Conservation (phyloP, 2,329 filamentous ascomycete genomes). For the Fusarium continuum region DNA sequence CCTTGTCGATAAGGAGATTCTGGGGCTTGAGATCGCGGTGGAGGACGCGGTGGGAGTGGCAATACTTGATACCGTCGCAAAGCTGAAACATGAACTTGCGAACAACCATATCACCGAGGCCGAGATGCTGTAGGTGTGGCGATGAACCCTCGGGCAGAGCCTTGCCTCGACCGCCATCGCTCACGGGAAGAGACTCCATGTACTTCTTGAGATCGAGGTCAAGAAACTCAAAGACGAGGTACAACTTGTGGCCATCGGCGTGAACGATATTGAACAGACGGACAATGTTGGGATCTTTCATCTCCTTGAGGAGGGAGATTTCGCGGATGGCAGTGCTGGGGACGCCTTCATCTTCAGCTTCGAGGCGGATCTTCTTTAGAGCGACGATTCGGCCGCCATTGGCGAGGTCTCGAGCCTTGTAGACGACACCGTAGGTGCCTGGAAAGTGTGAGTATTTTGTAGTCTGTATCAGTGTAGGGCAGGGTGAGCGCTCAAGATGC, state of each 20-base stretch:
- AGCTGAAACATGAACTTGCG: constrained; percentile 95
- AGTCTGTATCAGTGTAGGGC: too few species aligned
- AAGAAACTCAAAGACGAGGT: constrained; percentile 91
- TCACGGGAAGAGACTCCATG: constrained; percentile 89
- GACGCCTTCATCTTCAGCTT: constrained; percentile 93
- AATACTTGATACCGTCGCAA: constrained; percentile 85
- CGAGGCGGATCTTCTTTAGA: constrained; percentile 93
- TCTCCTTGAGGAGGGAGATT: constrained; percentile 93
- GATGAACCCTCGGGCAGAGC: constrained; percentile 81
- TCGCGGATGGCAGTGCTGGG: constrained; percentile 93
- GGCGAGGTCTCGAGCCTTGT: constrained; percentile 88
- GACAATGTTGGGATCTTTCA: constrained; percentile 92
- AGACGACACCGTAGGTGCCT: constrained; percentile 96
- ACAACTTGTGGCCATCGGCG: constrained; percentile 93
- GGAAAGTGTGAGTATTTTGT: constrained; percentile 1
- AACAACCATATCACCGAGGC: constrained; percentile 81
- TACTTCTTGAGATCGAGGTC: constrained; percentile 95
- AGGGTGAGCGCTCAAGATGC: too few species aligned
- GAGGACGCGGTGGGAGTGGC: constrained; percentile 86
- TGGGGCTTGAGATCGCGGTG: constrained; percentile 92
- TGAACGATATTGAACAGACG: constrained; percentile 91
- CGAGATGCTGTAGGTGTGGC: constrained; percentile 70
- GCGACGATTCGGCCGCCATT: constrained; percentile 87
- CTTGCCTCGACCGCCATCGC: constrained; percentile 85
- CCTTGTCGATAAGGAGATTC: constrained; percentile 85